phyloP scores from a whole-genome alignment of 495 filamentous ascomycete species.

The Penicillium longicatenatum region DNA sequence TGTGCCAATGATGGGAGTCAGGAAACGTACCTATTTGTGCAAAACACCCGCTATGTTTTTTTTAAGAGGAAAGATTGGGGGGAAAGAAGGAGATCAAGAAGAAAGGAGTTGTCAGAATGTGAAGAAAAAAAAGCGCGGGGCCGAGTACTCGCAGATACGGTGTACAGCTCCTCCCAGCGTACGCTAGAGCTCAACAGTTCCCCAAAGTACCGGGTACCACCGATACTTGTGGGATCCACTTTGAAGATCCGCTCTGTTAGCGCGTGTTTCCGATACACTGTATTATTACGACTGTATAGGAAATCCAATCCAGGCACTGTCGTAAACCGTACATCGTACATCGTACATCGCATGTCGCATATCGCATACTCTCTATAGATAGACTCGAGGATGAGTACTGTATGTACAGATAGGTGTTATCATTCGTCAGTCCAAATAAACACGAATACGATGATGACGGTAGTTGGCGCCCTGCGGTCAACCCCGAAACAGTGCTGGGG shows the following conservation, averaged over 20 bases:
- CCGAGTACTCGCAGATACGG: constrained; percentile 37
- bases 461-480: not conserved
- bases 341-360: not conserved
- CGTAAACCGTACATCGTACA: not conserved
- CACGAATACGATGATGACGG: not conserved
- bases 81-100: constrained; percentile 22
- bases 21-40: constrained; percentile 23
- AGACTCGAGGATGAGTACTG: too few relatives aligned
- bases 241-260: constrained; percentile 2
- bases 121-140: constrained; percentile 28
- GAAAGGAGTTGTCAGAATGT: constrained; percentile 23
- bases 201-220: constrained; percentile 33
- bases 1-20: constrained; percentile 7
- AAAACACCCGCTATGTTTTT: constrained; percentile 18
- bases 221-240: constrained; percentile 18
- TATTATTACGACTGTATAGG: constrained; percentile 3
- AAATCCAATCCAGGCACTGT: not conserved
- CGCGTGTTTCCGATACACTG: not conserved
- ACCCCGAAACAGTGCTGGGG: not conserved
- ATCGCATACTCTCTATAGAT: not conserved
- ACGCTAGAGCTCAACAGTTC: constrained; percentile 28
- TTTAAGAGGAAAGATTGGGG: constrained; percentile 18
- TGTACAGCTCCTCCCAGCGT: constrained; percentile 32
- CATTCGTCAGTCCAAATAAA: too few relatives aligned
- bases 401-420: too few relatives aligned